phyloP scores from a whole-genome alignment of 2,329 filamentous ascomycete genomes.

The Colletotrichum aenigma region DNA sequence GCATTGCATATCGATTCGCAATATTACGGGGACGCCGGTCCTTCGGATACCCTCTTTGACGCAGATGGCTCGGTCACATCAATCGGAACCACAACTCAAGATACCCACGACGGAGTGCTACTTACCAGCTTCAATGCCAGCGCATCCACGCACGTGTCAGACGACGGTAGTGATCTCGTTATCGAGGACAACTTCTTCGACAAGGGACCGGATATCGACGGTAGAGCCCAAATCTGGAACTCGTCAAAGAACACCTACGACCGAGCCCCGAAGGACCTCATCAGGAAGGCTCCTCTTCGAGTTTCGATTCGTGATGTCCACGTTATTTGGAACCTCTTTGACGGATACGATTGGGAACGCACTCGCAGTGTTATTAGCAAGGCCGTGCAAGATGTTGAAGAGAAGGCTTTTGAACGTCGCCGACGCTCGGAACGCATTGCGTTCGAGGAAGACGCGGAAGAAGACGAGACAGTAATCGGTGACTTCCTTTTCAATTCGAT shows the following conservation, averaged over 20 bases:
- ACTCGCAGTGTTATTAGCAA: slow-evolving; percentile 87
- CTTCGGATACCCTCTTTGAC: slow-evolving; percentile 54
- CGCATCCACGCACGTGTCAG: slow-evolving; percentile 43
- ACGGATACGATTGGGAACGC: slow-evolving; percentile 94
- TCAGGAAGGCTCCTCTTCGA: slow-evolving; percentile 72
- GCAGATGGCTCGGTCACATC: slow-evolving; percentile 40
- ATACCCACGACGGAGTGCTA: slow-evolving; percentile 50
- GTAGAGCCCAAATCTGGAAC: slow-evolving; percentile 80
- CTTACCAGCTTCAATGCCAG: slow-evolving; percentile 41
- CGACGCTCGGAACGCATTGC: slow-evolving; percentile 59
- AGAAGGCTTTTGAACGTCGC: slow-evolving; percentile 77
- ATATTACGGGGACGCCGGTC: slow-evolving; percentile 49
- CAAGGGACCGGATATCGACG: slow-evolving; percentile 61
- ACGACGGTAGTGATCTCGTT: slow-evolving; percentile 66
- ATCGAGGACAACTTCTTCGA: slow-evolving; percentile 83
- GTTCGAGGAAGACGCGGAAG: slow-evolving; percentile 69
- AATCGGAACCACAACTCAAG: slow-evolving; percentile 42
- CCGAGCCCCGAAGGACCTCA: slow-evolving; percentile 62
- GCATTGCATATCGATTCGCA: slow-evolving; percentile 46
- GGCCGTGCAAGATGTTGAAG: slow-evolving; percentile 87
- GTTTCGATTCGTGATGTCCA: slow-evolving; percentile 86
- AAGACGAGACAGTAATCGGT: slow-evolving; percentile 86
- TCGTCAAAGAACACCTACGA: slow-evolving; percentile 78
- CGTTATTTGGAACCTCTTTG: slow-evolving; percentile 96
- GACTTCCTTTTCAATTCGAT: slow-evolving; percentile 99